A percentile compares a stretch with the other conserved stretches of the same genome.
Evolutionary conservation across 371 early-diverging fungal genomes (phyloP).

Genomic region (Lichtheimia ramosa): DNA sequence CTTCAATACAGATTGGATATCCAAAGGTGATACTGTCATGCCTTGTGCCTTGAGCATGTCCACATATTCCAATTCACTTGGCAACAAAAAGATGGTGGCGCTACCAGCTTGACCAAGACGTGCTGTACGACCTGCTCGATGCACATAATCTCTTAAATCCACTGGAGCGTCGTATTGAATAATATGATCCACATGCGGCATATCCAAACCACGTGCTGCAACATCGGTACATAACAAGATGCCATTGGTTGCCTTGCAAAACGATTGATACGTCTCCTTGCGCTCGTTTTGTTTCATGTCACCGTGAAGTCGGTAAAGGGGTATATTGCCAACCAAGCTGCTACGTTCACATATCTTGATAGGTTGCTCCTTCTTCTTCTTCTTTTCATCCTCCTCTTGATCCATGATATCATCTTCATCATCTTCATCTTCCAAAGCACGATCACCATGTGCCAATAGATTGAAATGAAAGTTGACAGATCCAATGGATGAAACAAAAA

Average conservation of each 20-base stretch:
- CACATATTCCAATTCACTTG: slow-evolving; percentile 86
- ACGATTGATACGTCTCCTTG: slow-evolving; percentile 71
- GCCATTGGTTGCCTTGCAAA: slow-evolving; percentile 61
- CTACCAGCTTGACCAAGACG: slow-evolving; percentile 87
- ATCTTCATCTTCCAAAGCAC: slow-evolving; percentile 44
- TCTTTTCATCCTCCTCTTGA: slow-evolving; percentile 32
- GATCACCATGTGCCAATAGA: slow-evolving; percentile 64
- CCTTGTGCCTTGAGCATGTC: slow-evolving; percentile 72
- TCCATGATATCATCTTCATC: slow-evolving; percentile 38
- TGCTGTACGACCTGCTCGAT: slow-evolving; percentile 99
- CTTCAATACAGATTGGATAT: slow-evolving; percentile 52
- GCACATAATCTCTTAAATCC: slow-evolving; percentile 92
- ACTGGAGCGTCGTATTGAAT: slow-evolving; percentile 98
- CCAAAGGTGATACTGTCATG: slow-evolving; percentile 50
- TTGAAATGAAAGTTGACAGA: slow-evolving; percentile 91
- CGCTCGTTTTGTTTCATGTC: slow-evolving; percentile 80
- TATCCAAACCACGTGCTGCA: slow-evolving; percentile 97
- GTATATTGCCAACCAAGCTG: slow-evolving; percentile 56
- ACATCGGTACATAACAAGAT: slow-evolving; percentile 97
- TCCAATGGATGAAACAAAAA: slow-evolving; percentile 91
- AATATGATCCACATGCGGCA: slow-evolving; percentile 90
- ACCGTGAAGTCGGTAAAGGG: slow-evolving; percentile 88
- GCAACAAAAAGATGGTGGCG: slow-evolving; percentile 82
- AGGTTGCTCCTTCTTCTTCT: slow-evolving; percentile 22
- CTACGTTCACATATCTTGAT: slow-evolving; percentile 27